Evolutionary conservation across 2,329 filamentous ascomycete species (phyloP), one percentile per base, ranked within the genome.

Genomic region (Pyrenophora seminiperda): DNA sequence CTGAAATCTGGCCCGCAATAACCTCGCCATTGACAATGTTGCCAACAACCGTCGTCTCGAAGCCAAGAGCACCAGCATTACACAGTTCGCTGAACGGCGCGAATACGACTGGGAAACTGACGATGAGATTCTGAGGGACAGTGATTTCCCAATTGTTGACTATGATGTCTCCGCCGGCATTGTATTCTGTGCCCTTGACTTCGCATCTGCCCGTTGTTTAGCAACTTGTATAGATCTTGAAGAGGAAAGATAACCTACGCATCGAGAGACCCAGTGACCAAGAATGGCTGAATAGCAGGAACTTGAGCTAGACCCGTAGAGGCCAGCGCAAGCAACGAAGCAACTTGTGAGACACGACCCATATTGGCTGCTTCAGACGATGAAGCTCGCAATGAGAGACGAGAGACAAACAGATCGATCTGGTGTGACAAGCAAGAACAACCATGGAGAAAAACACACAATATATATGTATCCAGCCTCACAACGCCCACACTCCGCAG

Each of bases 111-210:
- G 78, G 79, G 32, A 81, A 80, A 41, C 79, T 74, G 3, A 79
- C 76, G 7, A 79, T 72, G 18, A 81, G 54, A 51, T 81, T 81
- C 62, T 79, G 73, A 3, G 79, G 79, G 2, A 81, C 76, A 7
- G 63, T 71, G 37, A 81, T 74, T 13, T 58, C 68, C 56, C 75
- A 78, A 0, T 76, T 76, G 38, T 77, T 78, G 41, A 81, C 74
- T 0, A 63, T 62, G 13, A 81, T 74, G 11, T 66, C 66, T 7
- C 79, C 79, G 15, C 78, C 79, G 5, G 72, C 70, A 55, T 81
- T 81, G 65, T 61, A 71, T 6, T 64, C 63, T n/a, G 48, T 40
- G 9, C 48, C 58, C 7, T 56, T 58, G 15, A 51, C 61, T 11
- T 33, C 15, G 38, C 63, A 70, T 22, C 65, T 67, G 5, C 10